phyloP scores from a whole-genome alignment of 345 rosid genomes.

The Heritiera littoralis region DNA sequence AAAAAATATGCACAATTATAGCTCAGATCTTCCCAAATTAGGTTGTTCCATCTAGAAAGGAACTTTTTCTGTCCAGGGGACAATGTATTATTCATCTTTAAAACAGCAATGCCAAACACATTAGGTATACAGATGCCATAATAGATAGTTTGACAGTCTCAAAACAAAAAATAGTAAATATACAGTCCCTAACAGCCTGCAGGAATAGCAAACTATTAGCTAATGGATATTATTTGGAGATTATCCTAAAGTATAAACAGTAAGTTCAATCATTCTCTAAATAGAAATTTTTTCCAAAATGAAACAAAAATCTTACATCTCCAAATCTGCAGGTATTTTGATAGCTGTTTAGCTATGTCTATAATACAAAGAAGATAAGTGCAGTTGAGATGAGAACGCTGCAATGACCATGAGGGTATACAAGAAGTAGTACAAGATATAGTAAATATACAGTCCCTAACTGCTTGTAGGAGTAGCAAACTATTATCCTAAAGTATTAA shows the following conservation, averaged over 20 bases:
- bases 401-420: not conserved
- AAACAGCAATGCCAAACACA: not conserved
- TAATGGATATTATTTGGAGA: too few relatives aligned
- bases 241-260: not conserved
- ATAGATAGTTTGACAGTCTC: not conserved
- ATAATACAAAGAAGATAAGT: not conserved
- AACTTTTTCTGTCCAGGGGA: not conserved
- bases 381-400: not conserved
- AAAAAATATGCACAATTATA: not conserved
- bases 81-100: not conserved
- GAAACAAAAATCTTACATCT: not conserved
- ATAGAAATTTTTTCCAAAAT: not conserved
- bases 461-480: not conserved
- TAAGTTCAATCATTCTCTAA: not conserved
- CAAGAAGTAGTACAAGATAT: not conserved
- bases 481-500: not conserved
- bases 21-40: conserved; percentile 10
- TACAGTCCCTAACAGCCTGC: not conserved
- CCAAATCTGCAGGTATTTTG: not conserved
- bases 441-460: not conserved
- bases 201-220: not conserved
- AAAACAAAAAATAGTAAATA: not conserved
- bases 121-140: not conserved
- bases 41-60: not conserved
- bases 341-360: not conserved